A percentile compares a stretch with the other conserved stretches of the same genome.
These are phyloP conservation scores for Colletotrichum melonis DNA, from an alignment of 2,329 filamentous ascomycete genomes.

Conservation along the genomic window DNA sequence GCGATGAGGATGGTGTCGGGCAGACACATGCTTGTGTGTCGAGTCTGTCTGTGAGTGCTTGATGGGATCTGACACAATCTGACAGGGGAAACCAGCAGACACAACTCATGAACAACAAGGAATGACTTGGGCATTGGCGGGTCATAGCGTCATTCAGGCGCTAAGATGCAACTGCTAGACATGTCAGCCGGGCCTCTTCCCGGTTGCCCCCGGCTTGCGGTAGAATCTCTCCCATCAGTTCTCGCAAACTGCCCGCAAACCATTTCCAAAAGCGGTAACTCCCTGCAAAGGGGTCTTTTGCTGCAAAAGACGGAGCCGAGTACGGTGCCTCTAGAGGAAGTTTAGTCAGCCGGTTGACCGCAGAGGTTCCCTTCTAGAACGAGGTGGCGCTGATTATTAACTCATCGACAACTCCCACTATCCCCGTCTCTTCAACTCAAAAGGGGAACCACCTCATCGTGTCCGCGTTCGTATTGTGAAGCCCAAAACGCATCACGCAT, in stretches of 20 bases:
- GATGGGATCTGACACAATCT: conserved; percentile 17
- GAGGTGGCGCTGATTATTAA: not conserved
- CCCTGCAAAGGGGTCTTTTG: conserved; percentile 5
- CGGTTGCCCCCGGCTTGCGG: not conserved
- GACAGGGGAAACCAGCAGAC: not conserved
- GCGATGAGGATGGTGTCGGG: not conserved
- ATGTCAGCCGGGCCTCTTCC: not conserved
- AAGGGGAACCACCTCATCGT: conserved; percentile 21
- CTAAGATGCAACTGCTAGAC: not conserved
- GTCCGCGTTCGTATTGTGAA: conserved; percentile 26
- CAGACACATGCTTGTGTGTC: not conserved
- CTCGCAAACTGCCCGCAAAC: conserved; percentile 5
- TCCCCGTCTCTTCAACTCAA: conserved; percentile 11
- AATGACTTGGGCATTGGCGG: not conserved
- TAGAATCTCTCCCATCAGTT: not conserved
- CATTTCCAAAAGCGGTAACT: conserved; percentile 15
- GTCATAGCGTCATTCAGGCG: conserved; percentile 10
- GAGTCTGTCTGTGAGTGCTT: not conserved
- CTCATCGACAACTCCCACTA: not conserved
- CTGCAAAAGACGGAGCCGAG: not conserved
- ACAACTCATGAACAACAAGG: not conserved
- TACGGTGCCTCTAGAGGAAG: not conserved
- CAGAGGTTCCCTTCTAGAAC: conserved; percentile 2
- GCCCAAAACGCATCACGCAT: conserved; percentile 1
- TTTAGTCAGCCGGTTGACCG: not conserved